A percentile compares a stretch with the other conserved stretches of the same genome.
These are phyloP conservation scores for Populus trichocarpa DNA, from an alignment of 441 rosid genomes.

Conservation along the genomic window DNA sequence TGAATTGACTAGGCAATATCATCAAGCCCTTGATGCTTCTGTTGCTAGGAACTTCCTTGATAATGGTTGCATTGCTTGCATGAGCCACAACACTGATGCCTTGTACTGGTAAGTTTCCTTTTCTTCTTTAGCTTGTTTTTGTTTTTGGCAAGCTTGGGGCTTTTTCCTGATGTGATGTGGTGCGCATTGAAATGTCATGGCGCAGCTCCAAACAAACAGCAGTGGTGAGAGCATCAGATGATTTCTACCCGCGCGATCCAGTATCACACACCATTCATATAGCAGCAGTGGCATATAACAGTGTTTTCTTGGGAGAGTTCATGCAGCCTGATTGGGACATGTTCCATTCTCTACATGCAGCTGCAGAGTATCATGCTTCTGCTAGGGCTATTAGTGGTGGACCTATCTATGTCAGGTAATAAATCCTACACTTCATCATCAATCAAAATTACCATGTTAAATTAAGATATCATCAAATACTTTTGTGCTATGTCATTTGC, in stretches of 20 bases:
- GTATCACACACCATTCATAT: conserved; percentile 88
- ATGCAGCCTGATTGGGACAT: conserved; percentile 98
- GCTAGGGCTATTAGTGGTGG: conserved; percentile 96
- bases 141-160: neutral
- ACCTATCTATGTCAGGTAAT: conserved; percentile 80
- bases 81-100: conserved; percentile 94
- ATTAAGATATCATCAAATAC: neutral
- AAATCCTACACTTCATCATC: neutral
- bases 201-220: conserved; percentile 88
- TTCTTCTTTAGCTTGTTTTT: neutral
- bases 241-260: conserved; percentile 90
- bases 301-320: conserved; percentile 82
- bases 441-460: neutral
- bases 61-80: conserved; percentile 89
- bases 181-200: neutral
- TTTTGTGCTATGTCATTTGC: neutral
- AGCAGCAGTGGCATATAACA: conserved; percentile 83
- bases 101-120: conserved; percentile 62
- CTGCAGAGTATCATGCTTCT: conserved; percentile 87
- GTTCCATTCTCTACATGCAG: conserved; percentile 89
- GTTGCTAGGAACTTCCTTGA: conserved; percentile 72
- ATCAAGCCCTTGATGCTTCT: conserved; percentile 87
- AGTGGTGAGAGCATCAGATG: conserved; percentile 86
- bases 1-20: conserved; percentile 74
- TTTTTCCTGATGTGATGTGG: conserved; percentile 11